Percentiles rank a stretch among this genome's conserved stretches.
Conservation (phyloP, 805 yeast species). For the Barnettozyma vustinii region DNA sequence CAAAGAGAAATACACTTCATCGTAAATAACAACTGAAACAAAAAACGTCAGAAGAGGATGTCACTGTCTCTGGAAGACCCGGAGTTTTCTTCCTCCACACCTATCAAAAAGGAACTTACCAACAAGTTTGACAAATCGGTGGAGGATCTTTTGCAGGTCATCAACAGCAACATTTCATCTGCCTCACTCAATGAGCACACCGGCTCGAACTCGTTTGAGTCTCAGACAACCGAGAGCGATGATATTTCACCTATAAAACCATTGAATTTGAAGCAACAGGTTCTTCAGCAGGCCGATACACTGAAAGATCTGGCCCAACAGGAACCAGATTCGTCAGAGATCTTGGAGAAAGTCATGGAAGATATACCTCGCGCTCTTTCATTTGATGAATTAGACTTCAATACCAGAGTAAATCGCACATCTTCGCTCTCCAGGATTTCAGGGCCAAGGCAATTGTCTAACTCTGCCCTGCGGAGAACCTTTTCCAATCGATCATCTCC, state of each 20-base stretch:
- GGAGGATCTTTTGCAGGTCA: constrained; percentile 32
- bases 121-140: constrained; percentile 28
- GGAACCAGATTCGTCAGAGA: constrained; percentile 4
- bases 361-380: constrained; percentile 25
- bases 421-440: constrained; percentile 23
- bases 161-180: constrained; percentile 23
- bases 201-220: constrained; percentile 3
- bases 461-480: constrained; percentile 18
- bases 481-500: constrained; percentile 16
- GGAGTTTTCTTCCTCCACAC: constrained; percentile 18
- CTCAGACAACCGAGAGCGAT: constrained; percentile 12
- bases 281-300: not conserved
- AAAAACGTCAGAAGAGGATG: not conserved
- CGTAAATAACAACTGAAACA: not conserved
- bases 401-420: constrained; percentile 25
- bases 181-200: constrained; percentile 12
- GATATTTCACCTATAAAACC: constrained; percentile 25
- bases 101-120: constrained; percentile 13
- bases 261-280: constrained; percentile 18
- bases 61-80: constrained; percentile 6
- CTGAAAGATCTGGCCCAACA: not conserved
- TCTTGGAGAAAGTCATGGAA: constrained; percentile 15
- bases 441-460: constrained; percentile 27
- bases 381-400: constrained; percentile 30
- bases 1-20: not conserved